Conservation (phyloP, 2,329 filamentous ascomycete genomes). For the Cytospora schulzeri region DNA sequence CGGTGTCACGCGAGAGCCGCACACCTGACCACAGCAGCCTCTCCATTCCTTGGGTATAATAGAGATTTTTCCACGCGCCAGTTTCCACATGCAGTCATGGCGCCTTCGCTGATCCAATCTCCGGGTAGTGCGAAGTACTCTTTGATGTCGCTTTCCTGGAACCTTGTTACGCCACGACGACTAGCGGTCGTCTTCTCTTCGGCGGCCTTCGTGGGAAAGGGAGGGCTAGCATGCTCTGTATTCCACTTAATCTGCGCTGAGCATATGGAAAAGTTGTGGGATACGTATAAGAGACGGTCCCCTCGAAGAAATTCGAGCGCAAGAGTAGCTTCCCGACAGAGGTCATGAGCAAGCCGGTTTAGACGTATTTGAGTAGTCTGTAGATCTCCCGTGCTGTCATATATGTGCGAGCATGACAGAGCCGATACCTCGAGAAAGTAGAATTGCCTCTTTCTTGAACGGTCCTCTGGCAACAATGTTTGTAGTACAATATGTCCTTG, state of each 20-base stretch:
- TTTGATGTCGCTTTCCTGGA: not conserved
- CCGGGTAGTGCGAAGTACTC: not conserved
- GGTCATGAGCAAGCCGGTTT: not conserved
- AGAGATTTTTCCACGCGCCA: not conserved
- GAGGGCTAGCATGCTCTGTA: not conserved
- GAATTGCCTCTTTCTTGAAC: not conserved
- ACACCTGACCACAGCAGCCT: not conserved
- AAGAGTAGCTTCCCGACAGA: not conserved
- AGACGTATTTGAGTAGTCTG: not conserved
- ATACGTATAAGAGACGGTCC: not conserved
- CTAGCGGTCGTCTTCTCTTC: not conserved
- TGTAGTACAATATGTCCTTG: not conserved
- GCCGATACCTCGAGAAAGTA: not conserved
- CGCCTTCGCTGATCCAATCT: conserved; percentile 23
- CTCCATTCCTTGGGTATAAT: conserved; percentile 4
- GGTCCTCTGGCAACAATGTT: too few relatives aligned
- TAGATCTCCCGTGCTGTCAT: not conserved
- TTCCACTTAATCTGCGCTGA: not conserved
- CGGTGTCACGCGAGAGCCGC: not conserved
- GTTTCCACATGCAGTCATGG: conserved; percentile 14
- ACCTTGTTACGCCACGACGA: too few relatives aligned
- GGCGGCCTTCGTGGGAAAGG: not conserved
- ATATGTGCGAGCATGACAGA: not conserved
- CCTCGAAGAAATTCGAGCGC: not conserved
- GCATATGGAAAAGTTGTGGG: not conserved